Percentiles rank a stretch among this genome's conserved stretches.
Conservation (phyloP, 2,329 filamentous ascomycete genomes). For the Alternaria sp. region DNA sequence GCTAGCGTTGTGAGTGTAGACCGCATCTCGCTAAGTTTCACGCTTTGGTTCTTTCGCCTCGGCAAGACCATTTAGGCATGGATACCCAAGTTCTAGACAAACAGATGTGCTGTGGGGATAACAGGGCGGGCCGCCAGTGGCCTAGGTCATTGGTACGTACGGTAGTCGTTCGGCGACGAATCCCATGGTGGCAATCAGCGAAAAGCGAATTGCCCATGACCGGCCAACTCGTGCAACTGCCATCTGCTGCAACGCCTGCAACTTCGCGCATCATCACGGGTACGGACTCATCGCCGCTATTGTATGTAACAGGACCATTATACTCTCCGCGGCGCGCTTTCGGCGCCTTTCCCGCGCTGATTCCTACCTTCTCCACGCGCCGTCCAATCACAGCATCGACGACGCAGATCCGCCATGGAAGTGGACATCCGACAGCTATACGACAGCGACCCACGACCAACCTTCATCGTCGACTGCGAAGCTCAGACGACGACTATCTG, state of each 20-base stretch:
- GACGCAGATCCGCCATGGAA: conserved; percentile 17
- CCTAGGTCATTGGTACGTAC: conserved; percentile 2
- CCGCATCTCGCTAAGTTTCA: neutral
- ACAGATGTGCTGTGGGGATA: neutral
- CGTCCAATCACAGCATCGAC: conserved; percentile 6
- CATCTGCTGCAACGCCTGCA: conserved; percentile 2
- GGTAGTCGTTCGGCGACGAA: conserved; percentile 10
- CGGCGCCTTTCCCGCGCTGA: neutral
- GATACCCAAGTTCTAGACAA: neutral
- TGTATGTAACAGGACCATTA: neutral
- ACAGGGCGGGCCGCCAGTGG: neutral
- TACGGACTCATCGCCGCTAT: neutral
- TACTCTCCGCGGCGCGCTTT: neutral
- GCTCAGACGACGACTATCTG: conserved; percentile 5
- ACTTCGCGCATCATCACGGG: neutral
- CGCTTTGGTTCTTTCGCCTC: neutral
- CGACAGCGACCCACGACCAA: conserved; percentile 23
- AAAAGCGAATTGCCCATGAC: conserved; percentile 1
- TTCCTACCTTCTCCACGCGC: neutral
- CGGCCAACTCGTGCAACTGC: neutral
- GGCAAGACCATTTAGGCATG: neutral
- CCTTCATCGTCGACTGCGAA: conserved; percentile 22
- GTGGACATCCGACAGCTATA: conserved; percentile 19
- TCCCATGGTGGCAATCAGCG: conserved; percentile 2
- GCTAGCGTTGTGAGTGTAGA: neutral